Evolutionary conservation across 306 rosid species (phyloP), one percentile per base, ranked within the genome.

Genomic region (Datisca glomerata): DNA sequence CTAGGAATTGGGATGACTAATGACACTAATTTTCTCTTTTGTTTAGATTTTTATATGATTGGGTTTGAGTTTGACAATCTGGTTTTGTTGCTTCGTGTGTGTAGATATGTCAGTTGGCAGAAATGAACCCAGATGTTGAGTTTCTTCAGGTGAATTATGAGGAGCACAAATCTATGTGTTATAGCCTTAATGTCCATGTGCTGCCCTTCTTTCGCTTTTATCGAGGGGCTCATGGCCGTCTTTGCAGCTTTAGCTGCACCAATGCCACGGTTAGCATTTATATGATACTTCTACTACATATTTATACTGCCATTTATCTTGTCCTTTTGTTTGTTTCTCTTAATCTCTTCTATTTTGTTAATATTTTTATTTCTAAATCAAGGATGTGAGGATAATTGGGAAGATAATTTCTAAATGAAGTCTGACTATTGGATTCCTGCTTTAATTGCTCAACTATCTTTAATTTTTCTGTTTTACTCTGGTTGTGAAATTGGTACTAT

Each of bases 221-320:
- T 60, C 60, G 94, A 69, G 97, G 97, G 2, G 68, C 97, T 31
- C 83, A 79, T 18, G 97, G 94, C 47, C 93, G 93, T 24, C 53
- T 87, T 21, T 83, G 93, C 55, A 76, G 93, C 74, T 85, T 80
- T 59, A 85, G 96, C 76, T 87, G 97, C 56, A 87, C 97, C 33
- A 87, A 76, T 51, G 93, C 89, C 45, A 83, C 94, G 85, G 97
- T 87, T 44, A 52, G 84, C 68, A 6, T 65, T 27, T 51, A 8
- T 61, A 10, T 40, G 13, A 21, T 65, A 6, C 8, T 35, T 13
- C n/a, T n/a, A n/a, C n/a, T n/a, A n/a, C n/a, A n/a, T n/a, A n/a
- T n/a, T n/a, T n/a, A n/a, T n/a, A n/a, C n/a, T n/a, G n/a, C n/a
- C n/a, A n/a, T n/a, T 8, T 31, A 31, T 37, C 34, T 48, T 27